phyloP scores from a whole-genome alignment of 1,284 basidiomycete species.

The Meripilus lineatus region DNA sequence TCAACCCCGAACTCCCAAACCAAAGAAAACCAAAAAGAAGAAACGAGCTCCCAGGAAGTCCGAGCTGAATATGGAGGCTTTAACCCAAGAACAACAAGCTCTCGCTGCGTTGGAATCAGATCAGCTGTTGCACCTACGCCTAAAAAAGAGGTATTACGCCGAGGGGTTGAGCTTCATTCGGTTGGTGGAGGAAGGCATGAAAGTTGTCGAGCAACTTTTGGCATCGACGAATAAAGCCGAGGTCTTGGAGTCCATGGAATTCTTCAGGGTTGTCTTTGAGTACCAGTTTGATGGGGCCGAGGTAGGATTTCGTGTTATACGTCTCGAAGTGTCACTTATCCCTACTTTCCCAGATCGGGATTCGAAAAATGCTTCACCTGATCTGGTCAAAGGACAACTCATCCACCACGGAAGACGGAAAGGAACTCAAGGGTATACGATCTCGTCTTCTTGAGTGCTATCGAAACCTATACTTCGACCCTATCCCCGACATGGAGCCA shows the following conservation, averaged over 20 bases:
- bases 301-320: conserved; percentile 34
- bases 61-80: conserved; percentile 57
- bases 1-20: conserved; percentile 20
- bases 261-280: conserved; percentile 83
- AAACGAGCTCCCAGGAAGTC: conserved; percentile 63
- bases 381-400: conserved; percentile 97
- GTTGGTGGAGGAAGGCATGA: conserved; percentile 76
- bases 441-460: conserved; percentile 90
- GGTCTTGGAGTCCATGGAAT: conserved; percentile 93
- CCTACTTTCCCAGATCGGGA: conserved; percentile 51
- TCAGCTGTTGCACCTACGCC: conserved; percentile 65
- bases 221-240: conserved; percentile 92
- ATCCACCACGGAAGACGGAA: conserved; percentile 79
- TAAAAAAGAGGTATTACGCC: conserved; percentile 83
- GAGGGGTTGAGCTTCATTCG: conserved; percentile 88
- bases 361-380: conserved; percentile 96
- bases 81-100: conserved; percentile 64
- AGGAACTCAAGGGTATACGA: conserved; percentile 86
- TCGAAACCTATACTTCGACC: conserved; percentile 85
- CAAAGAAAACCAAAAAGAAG: conserved; percentile 34
- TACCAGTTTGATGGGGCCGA: conserved; percentile 80
- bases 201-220: conserved; percentile 72
- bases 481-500: conserved; percentile 60
- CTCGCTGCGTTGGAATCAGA: conserved; percentile 61
- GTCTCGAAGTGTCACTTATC: not conserved